These are phyloP conservation scores for Melaleuca alternifolia DNA, from an alignment of 345 rosid genomes.

Conservation along the genomic window DNA sequence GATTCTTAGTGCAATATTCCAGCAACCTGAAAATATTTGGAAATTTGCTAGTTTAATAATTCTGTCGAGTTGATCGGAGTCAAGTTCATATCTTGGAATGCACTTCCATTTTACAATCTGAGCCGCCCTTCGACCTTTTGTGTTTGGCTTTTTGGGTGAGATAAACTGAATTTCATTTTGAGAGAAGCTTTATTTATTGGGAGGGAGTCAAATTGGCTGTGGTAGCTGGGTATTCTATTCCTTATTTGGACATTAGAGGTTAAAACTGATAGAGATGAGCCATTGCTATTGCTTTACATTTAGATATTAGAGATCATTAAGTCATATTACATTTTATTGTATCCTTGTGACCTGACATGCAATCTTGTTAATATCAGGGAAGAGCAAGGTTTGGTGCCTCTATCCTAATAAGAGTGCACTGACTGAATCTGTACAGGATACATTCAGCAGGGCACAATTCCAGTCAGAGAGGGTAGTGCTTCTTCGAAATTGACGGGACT, in stretches of 20 bases:
- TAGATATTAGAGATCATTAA: neutral
- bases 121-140: neutral
- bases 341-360: neutral
- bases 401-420: slow-evolving; percentile 74
- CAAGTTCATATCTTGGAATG: neutral
- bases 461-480: neutral
- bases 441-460: slow-evolving; percentile 24
- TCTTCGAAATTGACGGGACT: neutral
- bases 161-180: neutral
- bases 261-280: neutral
- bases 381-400: slow-evolving; percentile 70
- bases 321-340: neutral
- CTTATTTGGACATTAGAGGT: neutral
- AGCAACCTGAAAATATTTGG: neutral
- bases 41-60: neutral
- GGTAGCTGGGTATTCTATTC: neutral
- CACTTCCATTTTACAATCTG: neutral
- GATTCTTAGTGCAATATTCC: neutral
- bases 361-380: slow-evolving; percentile 38
- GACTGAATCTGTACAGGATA: slow-evolving; percentile 44
- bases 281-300: neutral
- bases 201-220: neutral
- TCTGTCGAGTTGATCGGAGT: neutral
- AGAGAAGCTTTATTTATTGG: neutral
- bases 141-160: neutral